Evolutionary conservation across 441 rosid species (phyloP), one percentile per base, ranked within the genome.

Genomic region (Populus hybrid): DNA sequence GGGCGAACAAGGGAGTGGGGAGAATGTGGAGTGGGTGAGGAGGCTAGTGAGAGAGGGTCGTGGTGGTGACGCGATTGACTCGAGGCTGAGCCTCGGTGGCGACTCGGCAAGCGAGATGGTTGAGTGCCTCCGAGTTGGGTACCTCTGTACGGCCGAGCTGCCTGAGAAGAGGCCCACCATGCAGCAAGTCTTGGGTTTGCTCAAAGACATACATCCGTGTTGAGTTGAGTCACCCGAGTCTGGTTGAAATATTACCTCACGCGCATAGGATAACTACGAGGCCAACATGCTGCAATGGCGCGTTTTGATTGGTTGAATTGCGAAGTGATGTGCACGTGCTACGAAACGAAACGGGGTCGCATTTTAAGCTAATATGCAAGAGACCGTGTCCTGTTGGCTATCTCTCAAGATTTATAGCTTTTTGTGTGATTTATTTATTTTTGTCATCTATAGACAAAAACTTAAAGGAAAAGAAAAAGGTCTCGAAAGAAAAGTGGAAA

Each of bases 121-220:
- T 10, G 95, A 93, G 84, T 88, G 92, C 77, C 92, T 95, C 72
- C 89, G 92, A 57, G 90, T 95, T 24, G 95, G 90, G 28, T 95
- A 88, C 74, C 78, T 95, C 40, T 95, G 99, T 61, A 95, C 99
- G 83, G 98, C 97, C 8, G 98, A 93, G 81, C 66, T 81, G 12
- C 85, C 97, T 0, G 86, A 77, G 34, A 93, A 93, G 83, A 86
- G 99, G 71, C 98, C 97, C 68, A 90, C 93, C 16, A 93, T 92
- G 95, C 99, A 93, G 69, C 99, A 95, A 67, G 97, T 93, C 9
- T 75, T 95, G 24, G 99, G 98, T n/a, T 85, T 91, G 73, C 95
- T 93, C 57, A 95, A 92, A 80, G 97, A 92, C 84, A 84, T 92
- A 6, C 93, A 81, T 38, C 83, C 88, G 9, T 77, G 67, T 63